Conservation (phyloP, 768 basidiomycete species). For the Boletus speciosus region DNA sequence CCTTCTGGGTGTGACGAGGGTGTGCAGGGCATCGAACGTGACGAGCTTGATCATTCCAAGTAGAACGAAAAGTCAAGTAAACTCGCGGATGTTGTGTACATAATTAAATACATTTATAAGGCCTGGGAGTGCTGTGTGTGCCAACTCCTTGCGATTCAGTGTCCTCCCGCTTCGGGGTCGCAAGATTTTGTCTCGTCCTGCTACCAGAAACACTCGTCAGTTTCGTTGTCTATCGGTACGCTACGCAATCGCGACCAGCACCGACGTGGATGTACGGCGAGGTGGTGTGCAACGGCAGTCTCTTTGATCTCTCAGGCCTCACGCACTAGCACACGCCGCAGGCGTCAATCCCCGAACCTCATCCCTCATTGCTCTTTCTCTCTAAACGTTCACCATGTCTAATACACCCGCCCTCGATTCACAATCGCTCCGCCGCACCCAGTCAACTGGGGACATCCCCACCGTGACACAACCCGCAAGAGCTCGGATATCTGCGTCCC, state of each 20-base stretch:
- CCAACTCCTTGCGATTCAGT: constrained; percentile 4
- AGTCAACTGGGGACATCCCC: constrained; percentile 34
- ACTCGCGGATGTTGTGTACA: constrained; percentile 8
- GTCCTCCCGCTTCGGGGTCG: not conserved
- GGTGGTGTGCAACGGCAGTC: constrained; percentile 13
- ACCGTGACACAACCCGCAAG: constrained; percentile 22
- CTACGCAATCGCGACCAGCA: constrained; percentile 15
- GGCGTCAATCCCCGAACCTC: constrained; percentile 25
- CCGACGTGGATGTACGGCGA: constrained; percentile 17
- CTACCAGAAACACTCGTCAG: not conserved
- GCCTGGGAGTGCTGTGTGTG: constrained; percentile 1
- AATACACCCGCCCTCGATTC: constrained; percentile 26
- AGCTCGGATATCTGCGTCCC: constrained; percentile 28
- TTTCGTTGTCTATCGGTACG: not conserved
- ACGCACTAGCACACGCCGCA: constrained; percentile 26
- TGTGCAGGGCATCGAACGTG: constrained; percentile 77
- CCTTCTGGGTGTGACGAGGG: constrained; percentile 63
- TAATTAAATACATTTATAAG: constrained; percentile 6
- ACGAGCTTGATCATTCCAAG: constrained; percentile 51
- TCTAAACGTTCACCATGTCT: constrained; percentile 28
- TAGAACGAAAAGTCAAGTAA: not conserved
- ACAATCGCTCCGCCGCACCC: constrained; percentile 33
- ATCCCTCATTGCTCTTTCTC: constrained; percentile 9
- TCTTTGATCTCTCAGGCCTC: constrained; percentile 11
- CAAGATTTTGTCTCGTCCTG: constrained; percentile 14